Base-by-base conservation (phyloP, 768 basidiomycete species). In the Cubamyces lactineus region DNA sequence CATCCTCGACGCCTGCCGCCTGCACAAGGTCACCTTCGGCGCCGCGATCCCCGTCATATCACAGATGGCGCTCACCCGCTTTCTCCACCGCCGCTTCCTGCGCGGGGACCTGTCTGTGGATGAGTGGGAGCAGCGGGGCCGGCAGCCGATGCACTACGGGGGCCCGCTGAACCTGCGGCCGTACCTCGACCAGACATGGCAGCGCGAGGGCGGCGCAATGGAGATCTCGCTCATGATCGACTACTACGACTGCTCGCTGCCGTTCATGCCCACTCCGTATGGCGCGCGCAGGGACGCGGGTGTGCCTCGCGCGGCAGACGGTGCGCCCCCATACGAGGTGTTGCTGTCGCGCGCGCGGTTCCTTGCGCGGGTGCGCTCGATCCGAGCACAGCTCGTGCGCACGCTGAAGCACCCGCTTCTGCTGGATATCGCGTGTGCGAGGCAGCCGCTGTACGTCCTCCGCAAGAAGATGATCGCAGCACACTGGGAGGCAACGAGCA, bases 91-190 rank as follows among this genome's bases (percentile, higher is more conserved):
- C 26, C 76, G 74, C 39, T 83, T 79, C 61, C 65, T 81, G 13
- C 75, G 74, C 5, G 84, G 84, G 0, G 74, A 82, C 16, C 82
- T 87, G 47, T 69, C 72, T 8, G 69, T 77, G 43, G 77, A 75
- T 3, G 85, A 87, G 68, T 86, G 86, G 86, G 75, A 76, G 21
- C 78, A 77, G 48, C 71, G 85, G 23, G 79, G 75, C 58, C 75
- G 69, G 52, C 78, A 86, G 61, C 82, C 83, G 0, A 79, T 83
- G 74, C 72, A 76, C 21, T 80, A 72, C 7, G 76, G 72, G 5
- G 84, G 83, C 1, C 84, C 84, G 11, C 61, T 84, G 24, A 86
- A 82, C 70, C 58, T 85, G 21, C 76, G 86, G 2, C 80, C 80
- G 1, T 80, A 78, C 62, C 77, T 86, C 11, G 78, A 84, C 68